Conservation (phyloP, 768 basidiomycete genomes). For the Hericium coralloides region DNA sequence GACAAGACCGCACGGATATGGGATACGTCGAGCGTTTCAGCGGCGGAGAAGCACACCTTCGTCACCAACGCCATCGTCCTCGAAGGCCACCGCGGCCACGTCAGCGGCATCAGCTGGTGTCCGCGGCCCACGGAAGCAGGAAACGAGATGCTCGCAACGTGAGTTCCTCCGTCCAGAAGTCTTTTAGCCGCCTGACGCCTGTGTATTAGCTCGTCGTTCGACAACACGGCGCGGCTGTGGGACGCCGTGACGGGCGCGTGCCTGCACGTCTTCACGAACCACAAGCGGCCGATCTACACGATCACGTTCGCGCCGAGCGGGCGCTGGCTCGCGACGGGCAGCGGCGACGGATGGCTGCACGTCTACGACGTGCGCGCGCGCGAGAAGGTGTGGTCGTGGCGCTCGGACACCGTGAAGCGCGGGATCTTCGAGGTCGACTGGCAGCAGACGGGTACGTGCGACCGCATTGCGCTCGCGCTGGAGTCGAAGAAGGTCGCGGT, state of each 20-base stretch:
- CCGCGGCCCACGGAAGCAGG: constrained; percentile 36
- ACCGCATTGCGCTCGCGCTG: constrained; percentile 62
- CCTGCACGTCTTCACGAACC: constrained; percentile 60
- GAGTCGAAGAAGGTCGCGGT: constrained; percentile 62
- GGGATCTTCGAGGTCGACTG: constrained; percentile 15
- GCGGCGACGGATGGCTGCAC: constrained; percentile 69
- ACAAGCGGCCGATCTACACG: constrained; percentile 64
- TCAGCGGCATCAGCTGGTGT: constrained; percentile 67
- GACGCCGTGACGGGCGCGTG: constrained; percentile 73
- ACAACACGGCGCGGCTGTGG: constrained; percentile 76
- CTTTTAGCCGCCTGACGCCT: background rate
- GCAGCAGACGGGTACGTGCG: constrained; percentile 24
- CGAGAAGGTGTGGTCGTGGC: constrained; percentile 15
- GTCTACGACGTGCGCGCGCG: constrained; percentile 42
- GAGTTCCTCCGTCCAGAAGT: constrained; percentile 17
- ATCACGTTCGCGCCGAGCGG: constrained; percentile 72
- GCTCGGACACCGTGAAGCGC: constrained; percentile 8
- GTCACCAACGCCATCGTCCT: constrained; percentile 34
- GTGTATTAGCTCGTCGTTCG: constrained; percentile 63
- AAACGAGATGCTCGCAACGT: constrained; percentile 69
- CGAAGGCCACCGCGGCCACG: constrained; percentile 55
- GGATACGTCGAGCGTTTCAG: constrained; percentile 44
- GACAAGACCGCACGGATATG: constrained; percentile 74
- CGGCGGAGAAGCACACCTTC: constrained; percentile 7
- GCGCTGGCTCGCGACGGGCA: constrained; percentile 62